Percentiles rank a stretch among this genome's conserved stretches.
These are phyloP conservation scores for Harrya chromipes DNA, from an alignment of 768 basidiomycete species.

Conservation along the genomic window DNA sequence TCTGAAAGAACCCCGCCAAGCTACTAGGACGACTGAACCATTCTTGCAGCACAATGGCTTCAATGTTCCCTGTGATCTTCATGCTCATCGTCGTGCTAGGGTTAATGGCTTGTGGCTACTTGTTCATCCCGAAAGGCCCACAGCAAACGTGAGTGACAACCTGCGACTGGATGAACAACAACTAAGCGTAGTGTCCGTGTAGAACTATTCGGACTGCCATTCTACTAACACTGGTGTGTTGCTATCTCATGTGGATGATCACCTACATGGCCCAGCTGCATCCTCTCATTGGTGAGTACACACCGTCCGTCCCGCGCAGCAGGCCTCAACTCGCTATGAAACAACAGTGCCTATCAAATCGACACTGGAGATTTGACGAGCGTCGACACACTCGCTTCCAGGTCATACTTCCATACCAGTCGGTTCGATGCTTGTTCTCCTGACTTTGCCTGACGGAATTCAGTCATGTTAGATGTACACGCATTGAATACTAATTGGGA, in stretches of 20 bases:
- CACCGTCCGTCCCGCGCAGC: too few species aligned
- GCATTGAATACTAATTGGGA: slow-evolving; percentile 23
- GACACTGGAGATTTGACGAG: neutral
- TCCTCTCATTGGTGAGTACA: slow-evolving; percentile 78
- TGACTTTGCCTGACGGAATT: slow-evolving; percentile 1
- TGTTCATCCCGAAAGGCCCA: slow-evolving; percentile 80
- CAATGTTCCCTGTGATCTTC: slow-evolving; percentile 65
- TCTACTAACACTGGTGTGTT: slow-evolving; percentile 73
- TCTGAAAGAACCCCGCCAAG: neutral
- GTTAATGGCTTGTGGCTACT: slow-evolving; percentile 60
- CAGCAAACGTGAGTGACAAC: slow-evolving; percentile 74
- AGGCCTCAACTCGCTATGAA: neutral
- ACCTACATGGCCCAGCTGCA: slow-evolving; percentile 96
- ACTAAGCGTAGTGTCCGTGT: slow-evolving; percentile 7
- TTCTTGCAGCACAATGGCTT: slow-evolving; percentile 50
- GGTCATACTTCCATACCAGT: slow-evolving; percentile 22
- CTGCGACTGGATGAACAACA: neutral
- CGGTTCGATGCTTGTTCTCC: slow-evolving; percentile 1
- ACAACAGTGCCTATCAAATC: slow-evolving; percentile 16
- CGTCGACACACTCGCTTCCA: neutral
- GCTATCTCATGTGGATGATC: slow-evolving; percentile 96
- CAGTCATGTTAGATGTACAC: slow-evolving; percentile 23
- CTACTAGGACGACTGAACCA: neutral
- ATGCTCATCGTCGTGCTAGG: slow-evolving; percentile 61
- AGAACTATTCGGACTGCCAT: slow-evolving; percentile 83